Evolutionary conservation across 306 rosid species (phyloP), one percentile per base, ranked within the genome.

Genomic region (Nissolia schottii): DNA sequence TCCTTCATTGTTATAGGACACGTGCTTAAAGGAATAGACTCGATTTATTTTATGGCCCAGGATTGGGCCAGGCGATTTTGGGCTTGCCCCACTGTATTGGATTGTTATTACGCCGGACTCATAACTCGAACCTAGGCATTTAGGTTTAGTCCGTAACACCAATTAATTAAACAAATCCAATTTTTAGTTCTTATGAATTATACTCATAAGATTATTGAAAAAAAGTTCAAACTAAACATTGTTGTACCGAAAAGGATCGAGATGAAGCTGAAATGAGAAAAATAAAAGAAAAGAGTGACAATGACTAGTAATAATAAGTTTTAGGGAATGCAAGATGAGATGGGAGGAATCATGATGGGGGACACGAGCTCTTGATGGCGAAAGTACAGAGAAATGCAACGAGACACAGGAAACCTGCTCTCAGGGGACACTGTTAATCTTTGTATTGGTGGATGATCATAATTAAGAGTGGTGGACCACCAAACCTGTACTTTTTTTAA

Each of bases 311-410:
- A 54, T 0, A 11, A 18, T 20, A 54, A 14, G 53, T 71, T 18
- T 12, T 29, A 18, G 59, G 69, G 51, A 48, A n/a, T n/a, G n/a
- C n/a, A n/a, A 49, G 49, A 43, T 13, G 60, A 59, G 60, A 60
- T 19, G 61, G 2, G 70, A 6, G 25, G 9, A 73, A 73, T 58
- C 27, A 45, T 48, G 77, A 73, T 73, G 62, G 70, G 70, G 56
- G 62, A 70, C 75, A 51, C 16, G 63, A 51, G 65, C 41, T 53
- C 0, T 16, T 32, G 65, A 64, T 64, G 56, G 65, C n/a, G 72
- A 74, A 74, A 74, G 79, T 74, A 74, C 72, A 74, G 16, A 74
- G 16, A 53, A 64, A 20, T 29, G 66, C 66, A 64, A 75, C 2
- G 46, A 19, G 57, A 75, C 66, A 64, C 37, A 28, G 12, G 29